Percentiles rank a stretch among this genome's conserved stretches.
These are phyloP conservation scores for Daedaleopsis nitida DNA, from an alignment of 768 basidiomycete genomes.

Conservation along the genomic window DNA sequence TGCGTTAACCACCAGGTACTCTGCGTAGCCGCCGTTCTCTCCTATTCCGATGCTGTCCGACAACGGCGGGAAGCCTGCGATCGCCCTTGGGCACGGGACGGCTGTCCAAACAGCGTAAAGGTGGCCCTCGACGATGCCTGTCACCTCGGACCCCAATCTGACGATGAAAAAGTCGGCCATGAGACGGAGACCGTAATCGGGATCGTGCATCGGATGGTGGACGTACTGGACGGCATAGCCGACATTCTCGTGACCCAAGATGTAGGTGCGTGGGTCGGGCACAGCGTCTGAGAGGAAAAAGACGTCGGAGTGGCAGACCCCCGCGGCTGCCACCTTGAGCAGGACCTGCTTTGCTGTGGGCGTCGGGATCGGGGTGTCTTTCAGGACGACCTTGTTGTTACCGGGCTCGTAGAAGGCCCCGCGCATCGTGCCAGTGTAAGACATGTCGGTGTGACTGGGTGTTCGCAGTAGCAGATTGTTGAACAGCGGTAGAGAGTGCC, in stretches of 20 bases:
- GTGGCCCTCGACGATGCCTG: background rate
- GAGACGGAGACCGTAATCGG: no score
- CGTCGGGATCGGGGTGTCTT: constrained; percentile 5
- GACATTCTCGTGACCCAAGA: constrained; percentile 13
- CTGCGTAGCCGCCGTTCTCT: constrained; percentile 8
- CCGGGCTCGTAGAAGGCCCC: constrained; percentile 30
- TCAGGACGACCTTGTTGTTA: constrained; percentile 33
- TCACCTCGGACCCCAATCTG: constrained; percentile 1
- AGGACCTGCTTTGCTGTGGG: constrained; percentile 8
- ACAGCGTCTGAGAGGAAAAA: constrained; percentile 1
- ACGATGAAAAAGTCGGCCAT: background rate
- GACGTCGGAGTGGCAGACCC: constrained; percentile 16
- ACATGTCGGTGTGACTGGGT: no score
- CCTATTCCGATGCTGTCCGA: constrained; percentile 6
- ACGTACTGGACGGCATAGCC: constrained; percentile 9
- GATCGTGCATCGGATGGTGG: background rate
- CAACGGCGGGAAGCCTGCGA: background rate
- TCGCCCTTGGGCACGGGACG: background rate
- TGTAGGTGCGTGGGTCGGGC: constrained; percentile 9
- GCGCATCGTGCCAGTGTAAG: constrained; percentile 8
- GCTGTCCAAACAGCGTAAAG: constrained; percentile 3
- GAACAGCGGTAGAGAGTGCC: no score
- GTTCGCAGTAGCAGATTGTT: no score
- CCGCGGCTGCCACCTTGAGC: constrained; percentile 15
- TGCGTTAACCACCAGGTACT: constrained; percentile 5